Percentiles rank a stretch among this genome's conserved stretches.
Conservation (phyloP, 805 yeast genomes). For the Sporopachydermia quercuum region DNA sequence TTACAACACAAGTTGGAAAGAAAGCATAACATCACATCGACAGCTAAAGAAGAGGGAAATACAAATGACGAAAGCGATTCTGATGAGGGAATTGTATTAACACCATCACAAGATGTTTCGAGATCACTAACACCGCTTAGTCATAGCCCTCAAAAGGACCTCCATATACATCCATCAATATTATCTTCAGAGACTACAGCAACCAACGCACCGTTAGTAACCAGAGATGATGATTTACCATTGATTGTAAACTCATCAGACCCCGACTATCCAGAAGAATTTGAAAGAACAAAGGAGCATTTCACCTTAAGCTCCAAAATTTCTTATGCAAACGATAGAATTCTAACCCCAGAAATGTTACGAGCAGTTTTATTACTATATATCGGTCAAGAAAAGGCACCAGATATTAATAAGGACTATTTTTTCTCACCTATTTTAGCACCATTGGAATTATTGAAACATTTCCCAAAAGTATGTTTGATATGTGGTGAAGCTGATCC, state of each 20-base stretch:
- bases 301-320: conserved; percentile 17
- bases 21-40: not conserved
- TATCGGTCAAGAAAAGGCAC: conserved; percentile 12
- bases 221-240: not conserved
- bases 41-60: not conserved
- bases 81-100: not conserved
- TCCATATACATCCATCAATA: not conserved
- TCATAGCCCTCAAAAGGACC: not conserved
- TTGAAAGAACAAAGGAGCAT: conserved; percentile 8
- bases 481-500: conserved; percentile 19
- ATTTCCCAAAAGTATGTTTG: conserved; percentile 16
- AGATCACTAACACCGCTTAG: not conserved
- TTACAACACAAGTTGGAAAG: not conserved
- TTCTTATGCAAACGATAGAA: conserved; percentile 13
- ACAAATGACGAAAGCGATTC: not conserved
- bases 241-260: not conserved
- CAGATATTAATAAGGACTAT: conserved; percentile 14
- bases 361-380: conserved; percentile 6
- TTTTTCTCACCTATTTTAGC: conserved; percentile 15
- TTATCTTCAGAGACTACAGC: not conserved
- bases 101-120: not conserved
- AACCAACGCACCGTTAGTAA: not conserved
- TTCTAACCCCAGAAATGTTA: conserved; percentile 15
- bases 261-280: conserved; percentile 2
- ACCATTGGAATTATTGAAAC: conserved; percentile 12